A percentile compares a stretch with the other conserved stretches of the same genome.
phyloP scores from a whole-genome alignment of 1,139 yeast genomes.

The Magnusiomyces fungicola region DNA sequence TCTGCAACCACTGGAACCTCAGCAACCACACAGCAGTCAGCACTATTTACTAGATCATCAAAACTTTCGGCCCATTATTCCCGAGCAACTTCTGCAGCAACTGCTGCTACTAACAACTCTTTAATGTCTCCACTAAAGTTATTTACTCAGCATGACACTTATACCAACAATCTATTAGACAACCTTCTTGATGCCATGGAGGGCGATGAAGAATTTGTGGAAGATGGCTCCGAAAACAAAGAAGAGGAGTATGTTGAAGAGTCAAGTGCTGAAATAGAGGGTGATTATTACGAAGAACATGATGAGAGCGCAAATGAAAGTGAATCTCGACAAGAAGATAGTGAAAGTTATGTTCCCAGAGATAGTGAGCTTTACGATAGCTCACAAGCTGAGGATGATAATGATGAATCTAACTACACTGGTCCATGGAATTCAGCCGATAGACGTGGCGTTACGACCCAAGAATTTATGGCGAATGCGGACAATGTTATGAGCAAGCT shows the following conservation, averaged over 20 bases:
- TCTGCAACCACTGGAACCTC: background rate
- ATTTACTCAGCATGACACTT: constrained; percentile 13
- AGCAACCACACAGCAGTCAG: background rate
- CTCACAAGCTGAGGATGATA: background rate
- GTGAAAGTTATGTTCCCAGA: background rate
- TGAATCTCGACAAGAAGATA: background rate
- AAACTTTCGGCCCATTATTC: background rate
- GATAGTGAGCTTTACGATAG: background rate
- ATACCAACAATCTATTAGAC: constrained; percentile 11
- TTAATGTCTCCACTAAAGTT: constrained; percentile 12
- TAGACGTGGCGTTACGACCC: constrained; percentile 13
- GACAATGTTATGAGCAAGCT: constrained; percentile 12
- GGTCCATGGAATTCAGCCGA: constrained; percentile 12
- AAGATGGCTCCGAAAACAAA: background rate
- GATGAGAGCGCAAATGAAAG: background rate
- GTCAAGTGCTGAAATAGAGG: constrained; percentile 3
- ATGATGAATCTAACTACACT: background rate
- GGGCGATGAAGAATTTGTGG: background rate
- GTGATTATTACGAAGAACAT: background rate
- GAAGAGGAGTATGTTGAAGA: constrained; percentile 4
- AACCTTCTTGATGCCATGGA: constrained; percentile 9
- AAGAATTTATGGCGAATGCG: constrained; percentile 15
- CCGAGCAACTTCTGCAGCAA: background rate
- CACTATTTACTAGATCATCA: background rate
- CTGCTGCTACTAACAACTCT: background rate